These are phyloP conservation scores for Saxophila tyrrhenica DNA, from an alignment of 495 filamentous ascomycete genomes.

Conservation along the genomic window DNA sequence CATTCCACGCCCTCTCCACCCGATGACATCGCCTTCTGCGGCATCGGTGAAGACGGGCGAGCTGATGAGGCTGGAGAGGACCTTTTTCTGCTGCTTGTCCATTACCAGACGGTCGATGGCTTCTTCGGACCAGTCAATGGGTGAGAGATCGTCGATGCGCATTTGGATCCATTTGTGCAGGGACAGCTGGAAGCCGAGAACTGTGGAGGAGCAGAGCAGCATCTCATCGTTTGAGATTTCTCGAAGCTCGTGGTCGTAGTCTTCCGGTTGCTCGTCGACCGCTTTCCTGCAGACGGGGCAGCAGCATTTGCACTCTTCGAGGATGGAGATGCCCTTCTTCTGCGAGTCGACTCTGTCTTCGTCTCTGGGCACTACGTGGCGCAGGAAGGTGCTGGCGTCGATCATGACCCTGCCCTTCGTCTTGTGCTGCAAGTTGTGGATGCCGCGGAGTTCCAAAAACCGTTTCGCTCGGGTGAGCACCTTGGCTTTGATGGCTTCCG, in stretches of 20 bases:
- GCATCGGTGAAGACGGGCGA: slow-evolving; percentile 55
- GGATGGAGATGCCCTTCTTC: slow-evolving; percentile 33
- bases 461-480: slow-evolving; percentile 75
- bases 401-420: slow-evolving; percentile 86
- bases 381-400: slow-evolving; percentile 69
- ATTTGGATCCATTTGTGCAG: slow-evolving; percentile 88
- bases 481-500: slow-evolving; percentile 47
- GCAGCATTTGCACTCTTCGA: slow-evolving; percentile 37
- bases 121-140: slow-evolving; percentile 67
- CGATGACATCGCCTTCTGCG: slow-evolving; percentile 38
- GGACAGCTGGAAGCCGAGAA: slow-evolving; percentile 72
- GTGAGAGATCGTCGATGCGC: slow-evolving; percentile 66
- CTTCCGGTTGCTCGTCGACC: slow-evolving; percentile 23
- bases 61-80: slow-evolving; percentile 65
- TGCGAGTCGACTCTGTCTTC: neutral
- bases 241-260: slow-evolving; percentile 29
- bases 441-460: slow-evolving; percentile 66
- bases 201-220: slow-evolving; percentile 70
- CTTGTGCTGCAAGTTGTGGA: slow-evolving; percentile 72
- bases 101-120: slow-evolving; percentile 68
- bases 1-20: slow-evolving; percentile 36
- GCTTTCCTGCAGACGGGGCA: slow-evolving; percentile 38
- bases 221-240: slow-evolving; percentile 75
- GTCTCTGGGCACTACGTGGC: slow-evolving; percentile 54
- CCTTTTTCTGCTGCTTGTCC: slow-evolving; percentile 60